Evolutionary conservation across 139 green algal species (phyloP).

Genomic region (Dunaliella primolecta): DNA sequence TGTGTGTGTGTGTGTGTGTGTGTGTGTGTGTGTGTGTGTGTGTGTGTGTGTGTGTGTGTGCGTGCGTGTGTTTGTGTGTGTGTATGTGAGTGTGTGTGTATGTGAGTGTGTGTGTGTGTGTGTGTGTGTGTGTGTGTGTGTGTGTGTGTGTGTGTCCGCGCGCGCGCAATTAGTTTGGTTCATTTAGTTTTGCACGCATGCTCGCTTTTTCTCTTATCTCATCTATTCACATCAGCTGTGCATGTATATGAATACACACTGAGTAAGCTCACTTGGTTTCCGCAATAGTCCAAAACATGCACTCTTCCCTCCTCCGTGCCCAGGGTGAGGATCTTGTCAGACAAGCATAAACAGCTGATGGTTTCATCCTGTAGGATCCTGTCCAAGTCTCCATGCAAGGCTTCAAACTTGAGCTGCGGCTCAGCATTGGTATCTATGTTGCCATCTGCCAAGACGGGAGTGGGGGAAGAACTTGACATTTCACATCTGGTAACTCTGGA

Average conservation of each 20-base stretch:
- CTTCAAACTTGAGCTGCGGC: conserved; percentile 80
- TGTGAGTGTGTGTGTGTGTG: not conserved
- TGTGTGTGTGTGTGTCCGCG: not conserved
- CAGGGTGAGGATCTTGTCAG: conserved; percentile 84
- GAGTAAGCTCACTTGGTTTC: conserved; percentile 66
- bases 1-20: too few species aligned
- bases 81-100: too few species aligned
- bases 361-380: conserved; percentile 43
- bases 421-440: conserved; percentile 49
- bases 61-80: too few species aligned
- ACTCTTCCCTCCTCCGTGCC: conserved; percentile 72
- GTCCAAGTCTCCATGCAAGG: conserved; percentile 50
- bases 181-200: not conserved
- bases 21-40: not conserved
- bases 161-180: too few species aligned
- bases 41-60: not conserved
- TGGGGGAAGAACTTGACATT: too few species aligned
- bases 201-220: not conserved
- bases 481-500: too few species aligned
- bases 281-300: conserved; percentile 83
- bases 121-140: not conserved
- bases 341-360: conserved; percentile 65
- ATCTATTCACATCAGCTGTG: not conserved
- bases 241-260: not conserved
- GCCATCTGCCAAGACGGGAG: too few species aligned